Evolutionary conservation across 2,329 filamentous ascomycete species (phyloP), one percentile per base, ranked within the genome.

Genomic region (Pochonia chlamydosporia): DNA sequence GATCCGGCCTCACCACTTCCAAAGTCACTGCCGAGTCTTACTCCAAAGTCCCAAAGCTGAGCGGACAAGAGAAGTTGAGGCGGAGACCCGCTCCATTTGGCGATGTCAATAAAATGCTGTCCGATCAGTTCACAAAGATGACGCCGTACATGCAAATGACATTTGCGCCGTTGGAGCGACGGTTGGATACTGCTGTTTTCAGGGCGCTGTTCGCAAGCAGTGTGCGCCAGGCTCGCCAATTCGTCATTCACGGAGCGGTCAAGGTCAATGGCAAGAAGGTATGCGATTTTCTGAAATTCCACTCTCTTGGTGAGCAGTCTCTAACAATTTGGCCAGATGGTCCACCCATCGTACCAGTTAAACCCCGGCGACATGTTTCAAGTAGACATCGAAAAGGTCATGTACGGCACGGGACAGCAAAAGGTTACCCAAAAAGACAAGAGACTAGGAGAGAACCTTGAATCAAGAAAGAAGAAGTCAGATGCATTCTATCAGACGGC

Each of bases 311-410:
- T 14, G n/a, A 9, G 13, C 14, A 14, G 4, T 23, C 1, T 8
- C 13, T 24, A 16, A 30, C 50, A 54, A 56, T 44, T 30, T 37
- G n/a, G n/a, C 37, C 47, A 96, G 92, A 96, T 97, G 87, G 76
- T 79, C 53, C 88, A 93, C 62, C 91, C 93, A 8, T 87, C 89
- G 47, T 99, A 99, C 67, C 83, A 90, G 54, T 79, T 99, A 33
- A 99, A 99, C 67, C 95, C 93, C 3, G 93, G 93, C 56, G 93
- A 99, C 65, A 89, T 99, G 82, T 99, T 99, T 76, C 89, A 95
- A 65, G 92, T 99, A 58, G 87, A 96, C 18, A 78, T 87, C 30
- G 89, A 96, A 33, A 82, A 85, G 57, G 93, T 99, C 48, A 77
- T 99, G 67, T 91, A 79, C 59, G 92, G 89, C 28, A 96, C 91